phyloP scores from a whole-genome alignment of 768 basidiomycete species.

The Tulasnella calospora region DNA sequence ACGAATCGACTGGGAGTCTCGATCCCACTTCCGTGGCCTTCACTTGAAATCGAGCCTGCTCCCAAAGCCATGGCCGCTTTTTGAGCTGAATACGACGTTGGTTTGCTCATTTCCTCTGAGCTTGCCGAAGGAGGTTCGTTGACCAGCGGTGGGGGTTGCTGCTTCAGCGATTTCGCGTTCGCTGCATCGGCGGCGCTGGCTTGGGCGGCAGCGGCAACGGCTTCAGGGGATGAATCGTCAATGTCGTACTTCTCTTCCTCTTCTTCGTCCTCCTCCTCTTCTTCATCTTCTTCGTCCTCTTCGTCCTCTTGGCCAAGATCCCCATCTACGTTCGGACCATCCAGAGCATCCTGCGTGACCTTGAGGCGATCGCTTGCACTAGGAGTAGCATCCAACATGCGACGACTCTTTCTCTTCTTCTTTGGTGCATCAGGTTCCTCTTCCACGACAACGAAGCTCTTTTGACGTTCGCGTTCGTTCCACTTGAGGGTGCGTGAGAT shows the following conservation, averaged over 20 bases:
- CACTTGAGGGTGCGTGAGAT: slow-evolving; percentile 96
- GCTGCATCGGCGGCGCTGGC: background rate
- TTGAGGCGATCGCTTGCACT: slow-evolving; percentile 21
- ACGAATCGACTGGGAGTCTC: slow-evolving; percentile 38
- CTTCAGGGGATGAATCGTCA: slow-evolving; percentile 74
- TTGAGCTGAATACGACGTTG: background rate
- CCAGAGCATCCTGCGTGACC: background rate
- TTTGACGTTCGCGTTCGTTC: slow-evolving; percentile 98
- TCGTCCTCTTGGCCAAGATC: slow-evolving; percentile 49
- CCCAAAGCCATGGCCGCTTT: background rate
- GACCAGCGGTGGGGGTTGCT: background rate
- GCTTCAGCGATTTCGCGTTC: slow-evolving; percentile 30
- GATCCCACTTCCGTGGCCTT: slow-evolving; percentile 33
- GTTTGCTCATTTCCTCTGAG: slow-evolving; percentile 3
- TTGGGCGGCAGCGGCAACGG: slow-evolving; percentile 29
- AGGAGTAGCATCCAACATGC: slow-evolving; percentile 20
- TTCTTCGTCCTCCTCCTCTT: slow-evolving; percentile 47
- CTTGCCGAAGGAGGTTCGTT: slow-evolving; percentile 4
- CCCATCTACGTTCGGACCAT: slow-evolving; percentile 34
- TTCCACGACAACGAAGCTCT: slow-evolving; percentile 97
- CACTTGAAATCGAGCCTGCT: background rate
- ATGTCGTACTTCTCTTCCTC: slow-evolving; percentile 87
- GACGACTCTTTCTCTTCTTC: slow-evolving; percentile 25
- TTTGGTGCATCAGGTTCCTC: slow-evolving; percentile 56
- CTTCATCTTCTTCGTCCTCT: slow-evolving; percentile 45